Evolutionary conservation across 108 stramenopile species (phyloP).

Genomic region (Craspedostauros australis): DNA sequence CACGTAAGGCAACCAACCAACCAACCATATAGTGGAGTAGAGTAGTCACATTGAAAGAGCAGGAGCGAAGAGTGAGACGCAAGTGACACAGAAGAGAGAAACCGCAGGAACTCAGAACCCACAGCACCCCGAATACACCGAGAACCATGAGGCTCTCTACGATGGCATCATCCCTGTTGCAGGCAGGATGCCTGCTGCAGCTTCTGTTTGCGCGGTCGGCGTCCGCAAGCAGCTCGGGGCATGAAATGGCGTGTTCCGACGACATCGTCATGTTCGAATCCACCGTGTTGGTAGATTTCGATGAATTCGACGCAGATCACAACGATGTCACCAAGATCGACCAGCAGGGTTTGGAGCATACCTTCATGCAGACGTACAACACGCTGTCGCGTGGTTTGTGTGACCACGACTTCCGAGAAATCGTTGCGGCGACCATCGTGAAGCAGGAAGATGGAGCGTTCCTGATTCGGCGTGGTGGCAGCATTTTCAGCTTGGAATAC

Average conservation of each 20-base stretch:
- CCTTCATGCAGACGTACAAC: conserved; percentile 25
- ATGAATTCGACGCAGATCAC: conserved; percentile 17
- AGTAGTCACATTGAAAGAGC: too few relatives aligned
- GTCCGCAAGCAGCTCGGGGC: too few relatives aligned
- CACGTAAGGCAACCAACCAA: too few relatives aligned
- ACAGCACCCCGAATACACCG: too few relatives aligned
- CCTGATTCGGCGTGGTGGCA: conserved; percentile 16
- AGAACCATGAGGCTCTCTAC: too few relatives aligned
- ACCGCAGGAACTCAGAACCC: too few relatives aligned
- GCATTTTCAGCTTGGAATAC: conserved; percentile 9
- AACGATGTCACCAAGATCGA: conserved; percentile 13
- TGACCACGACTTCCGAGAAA: conserved; percentile 4
- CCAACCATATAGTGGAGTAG: too few relatives aligned
- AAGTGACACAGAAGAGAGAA: too few relatives aligned
- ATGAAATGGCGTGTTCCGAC: background rate
- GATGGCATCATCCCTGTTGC: too few relatives aligned
- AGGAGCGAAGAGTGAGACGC: too few relatives aligned
- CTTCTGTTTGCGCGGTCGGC: too few relatives aligned
- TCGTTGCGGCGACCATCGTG: conserved; percentile 12
- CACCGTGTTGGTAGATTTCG: conserved; percentile 21
- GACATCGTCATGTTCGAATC: conserved; percentile 9
- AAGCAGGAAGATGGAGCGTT: background rate
- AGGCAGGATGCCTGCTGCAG: too few relatives aligned
- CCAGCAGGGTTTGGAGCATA: conserved; percentile 8
- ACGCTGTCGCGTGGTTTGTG: conserved; percentile 14